phyloP scores from a whole-genome alignment of 257 asterid species.

The Fraxinus pennsylvanica region DNA sequence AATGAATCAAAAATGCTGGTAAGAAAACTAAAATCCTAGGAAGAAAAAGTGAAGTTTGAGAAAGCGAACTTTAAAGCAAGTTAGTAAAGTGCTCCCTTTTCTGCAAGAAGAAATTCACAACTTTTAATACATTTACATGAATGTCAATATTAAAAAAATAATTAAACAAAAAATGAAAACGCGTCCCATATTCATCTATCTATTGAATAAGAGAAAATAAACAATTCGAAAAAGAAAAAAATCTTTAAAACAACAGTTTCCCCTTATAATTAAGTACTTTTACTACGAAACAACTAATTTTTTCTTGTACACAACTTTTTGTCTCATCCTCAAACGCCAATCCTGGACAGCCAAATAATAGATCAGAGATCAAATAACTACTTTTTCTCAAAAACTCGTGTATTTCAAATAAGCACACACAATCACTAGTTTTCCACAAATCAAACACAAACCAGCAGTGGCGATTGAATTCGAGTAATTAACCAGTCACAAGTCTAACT shows the following conservation, averaged over 20 bases:
- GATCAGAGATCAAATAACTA: neutral
- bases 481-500: constrained; percentile 13
- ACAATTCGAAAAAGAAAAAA: neutral
- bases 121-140: neutral
- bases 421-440: constrained; percentile 4
- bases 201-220: neutral
- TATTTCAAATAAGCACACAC: constrained; percentile 1
- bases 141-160: neutral
- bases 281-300: neutral
- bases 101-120: neutral
- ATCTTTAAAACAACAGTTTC: neutral
- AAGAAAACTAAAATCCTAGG: neutral
- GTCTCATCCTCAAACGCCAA: neutral
- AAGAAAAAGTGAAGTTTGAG: neutral
- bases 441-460: neutral
- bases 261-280: neutral
- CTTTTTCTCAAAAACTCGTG: neutral
- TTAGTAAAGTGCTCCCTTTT: neutral
- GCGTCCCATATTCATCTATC: neutral
- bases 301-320: neutral
- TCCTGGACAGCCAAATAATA: neutral
- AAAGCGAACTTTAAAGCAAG: neutral
- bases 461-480: constrained; percentile 2
- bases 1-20: neutral
- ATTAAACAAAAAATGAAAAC: neutral